Evolutionary conservation across 75 land plant species (phyloP), one percentile per base, ranked within the genome.

Genomic region (Cupressus sempervirens): DNA sequence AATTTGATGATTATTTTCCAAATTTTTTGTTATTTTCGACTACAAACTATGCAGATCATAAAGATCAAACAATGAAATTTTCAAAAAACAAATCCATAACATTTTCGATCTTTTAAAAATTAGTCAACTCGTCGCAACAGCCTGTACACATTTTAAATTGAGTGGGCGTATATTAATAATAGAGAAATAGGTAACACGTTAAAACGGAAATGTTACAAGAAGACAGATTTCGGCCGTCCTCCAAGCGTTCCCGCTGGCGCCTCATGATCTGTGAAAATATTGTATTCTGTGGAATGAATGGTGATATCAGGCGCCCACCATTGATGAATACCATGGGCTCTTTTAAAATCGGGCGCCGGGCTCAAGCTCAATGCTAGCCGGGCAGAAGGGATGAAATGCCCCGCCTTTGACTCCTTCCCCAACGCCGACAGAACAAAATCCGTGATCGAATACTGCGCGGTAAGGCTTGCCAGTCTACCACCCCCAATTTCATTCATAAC

Each of bases 251-350:
- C 50, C 9, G 7, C 30, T 8, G 8, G 29, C 0, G n/a, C 30
- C 30, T 67, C 7, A 29, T n/a, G n/a, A n/a, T 7, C 10, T 26
- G 72, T 20, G 5, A 23, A 7, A 81, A 81, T 6, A 4, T 23
- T 46, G 56, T 45, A 81, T 30, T 81, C 56, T 18, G 35, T 46
- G 52, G 20, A 73, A 10, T 84, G 53, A 13, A 84, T 52, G 7
- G 7, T 9, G 23, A 84, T 20, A 84, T 90, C 91, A 40, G 85
- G 88, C 62, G 86, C 83, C 93, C 93, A 93, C 95, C 95, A 93
- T 45, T 93, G 95, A 56, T 91, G 91, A 81, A 93, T 88, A 0
- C 93, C 93, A 89, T 93, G 95, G 3, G 95, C 92, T n/a, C 84
- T 14, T 67, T 87, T 91, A 34, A 92, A 89, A 52, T 92, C 86